These are phyloP conservation scores for Perkinsus olseni DNA, from an alignment of 169 alveolate genomes.

Conservation along the genomic window DNA sequence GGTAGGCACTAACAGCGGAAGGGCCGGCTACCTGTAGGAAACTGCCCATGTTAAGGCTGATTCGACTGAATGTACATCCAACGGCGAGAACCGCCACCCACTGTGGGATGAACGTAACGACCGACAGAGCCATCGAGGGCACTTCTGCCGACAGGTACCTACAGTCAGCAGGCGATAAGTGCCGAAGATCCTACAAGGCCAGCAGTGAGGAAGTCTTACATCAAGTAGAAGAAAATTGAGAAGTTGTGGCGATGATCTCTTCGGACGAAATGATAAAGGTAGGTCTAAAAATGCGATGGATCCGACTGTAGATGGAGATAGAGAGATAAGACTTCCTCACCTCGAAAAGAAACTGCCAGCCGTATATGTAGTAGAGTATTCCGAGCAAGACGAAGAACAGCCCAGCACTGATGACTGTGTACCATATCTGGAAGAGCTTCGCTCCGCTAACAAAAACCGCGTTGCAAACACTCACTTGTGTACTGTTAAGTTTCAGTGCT, in stretches of 20 bases:
- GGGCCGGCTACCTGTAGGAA: background rate
- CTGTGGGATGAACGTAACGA: constrained; percentile 13
- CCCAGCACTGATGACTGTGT: constrained; percentile 18
- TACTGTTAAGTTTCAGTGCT: background rate
- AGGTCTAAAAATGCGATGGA: too few species aligned
- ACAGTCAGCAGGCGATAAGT: background rate
- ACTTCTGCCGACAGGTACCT: background rate
- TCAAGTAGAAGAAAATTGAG: constrained; percentile 85
- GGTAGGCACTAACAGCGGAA: constrained; percentile 46
- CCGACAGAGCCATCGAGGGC: background rate
- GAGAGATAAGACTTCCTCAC: too few species aligned
- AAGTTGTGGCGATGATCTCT: constrained; percentile 95
- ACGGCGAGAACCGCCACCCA: constrained; percentile 6
- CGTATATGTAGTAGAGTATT: constrained; percentile 32
- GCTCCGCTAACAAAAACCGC: too few species aligned
- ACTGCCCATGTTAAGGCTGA: constrained; percentile 2
- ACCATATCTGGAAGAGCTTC: background rate
- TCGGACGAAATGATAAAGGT: constrained; percentile 87
- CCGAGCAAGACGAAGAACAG: constrained; percentile 18
- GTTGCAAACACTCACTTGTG: background rate
- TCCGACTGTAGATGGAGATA: too few species aligned
- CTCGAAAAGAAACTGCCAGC: constrained; percentile 35
- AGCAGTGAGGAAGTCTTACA: constrained; percentile 62
- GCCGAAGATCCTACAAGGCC: background rate
- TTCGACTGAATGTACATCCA: constrained; percentile 15